A percentile compares a stretch with the other conserved stretches of the same genome.
Conservation (phyloP, 768 basidiomycete species). For the Calocera cornea region DNA sequence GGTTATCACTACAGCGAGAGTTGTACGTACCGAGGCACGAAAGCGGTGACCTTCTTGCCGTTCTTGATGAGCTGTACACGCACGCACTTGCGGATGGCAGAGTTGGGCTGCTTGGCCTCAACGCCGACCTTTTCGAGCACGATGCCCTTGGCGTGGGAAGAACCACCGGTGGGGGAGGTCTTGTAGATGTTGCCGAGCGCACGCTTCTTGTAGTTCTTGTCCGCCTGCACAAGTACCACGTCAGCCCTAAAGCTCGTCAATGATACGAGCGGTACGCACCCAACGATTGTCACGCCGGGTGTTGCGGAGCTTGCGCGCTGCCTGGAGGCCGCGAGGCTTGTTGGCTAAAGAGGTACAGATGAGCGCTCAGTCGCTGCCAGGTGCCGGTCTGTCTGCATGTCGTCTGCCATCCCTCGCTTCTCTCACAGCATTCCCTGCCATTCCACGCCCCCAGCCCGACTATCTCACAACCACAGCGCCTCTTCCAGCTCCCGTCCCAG, state of each 20-base stretch:
- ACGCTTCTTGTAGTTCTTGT: slow-evolving; percentile 98
- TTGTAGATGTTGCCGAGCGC: slow-evolving; percentile 99
- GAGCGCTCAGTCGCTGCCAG: neutral
- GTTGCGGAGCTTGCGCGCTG: slow-evolving; percentile 94
- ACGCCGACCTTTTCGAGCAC: slow-evolving; percentile 99
- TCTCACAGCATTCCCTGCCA: neutral
- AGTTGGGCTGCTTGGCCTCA: slow-evolving; percentile 99
- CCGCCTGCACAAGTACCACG: slow-evolving; percentile 46
- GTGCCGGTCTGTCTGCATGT: neutral
- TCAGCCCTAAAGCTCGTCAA: slow-evolving; percentile 3
- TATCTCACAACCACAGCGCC: neutral
- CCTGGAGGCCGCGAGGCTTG: slow-evolving; percentile 98
- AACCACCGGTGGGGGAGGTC: slow-evolving; percentile 98
- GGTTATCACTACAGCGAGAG: neutral
- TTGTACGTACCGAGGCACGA: slow-evolving; percentile 50
- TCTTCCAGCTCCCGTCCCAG: neutral
- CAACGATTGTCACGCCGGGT: slow-evolving; percentile 92
- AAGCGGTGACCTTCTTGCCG: slow-evolving; percentile 99
- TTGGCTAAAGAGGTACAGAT: slow-evolving; percentile 45
- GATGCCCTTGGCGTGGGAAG: slow-evolving; percentile 99
- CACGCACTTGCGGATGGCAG: slow-evolving; percentile 99
- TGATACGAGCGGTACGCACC: slow-evolving; percentile 39
- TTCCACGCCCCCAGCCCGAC: neutral
- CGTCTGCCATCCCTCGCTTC: neutral
- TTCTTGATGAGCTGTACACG: slow-evolving; percentile 99